Percentiles rank a stretch among this genome's conserved stretches.
Evolutionary conservation across 1,139 yeast species (phyloP).

Genomic region (Pichia cactophila): DNA sequence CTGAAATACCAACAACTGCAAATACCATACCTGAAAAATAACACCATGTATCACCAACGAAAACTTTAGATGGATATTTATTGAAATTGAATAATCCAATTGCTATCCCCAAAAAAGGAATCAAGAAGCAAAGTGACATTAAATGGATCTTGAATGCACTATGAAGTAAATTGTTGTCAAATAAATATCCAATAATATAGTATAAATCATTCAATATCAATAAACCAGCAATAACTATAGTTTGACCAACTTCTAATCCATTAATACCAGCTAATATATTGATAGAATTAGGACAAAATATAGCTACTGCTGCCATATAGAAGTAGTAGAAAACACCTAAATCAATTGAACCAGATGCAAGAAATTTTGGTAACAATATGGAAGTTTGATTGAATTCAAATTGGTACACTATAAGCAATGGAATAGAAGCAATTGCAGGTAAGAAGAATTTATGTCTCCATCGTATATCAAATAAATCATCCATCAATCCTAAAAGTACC

Average conservation of each 20-base stretch:
- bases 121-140: constrained; percentile 66
- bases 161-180: constrained; percentile 21
- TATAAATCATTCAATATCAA: constrained; percentile 69
- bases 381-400: constrained; percentile 92
- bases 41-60: constrained; percentile 97
- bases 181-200: constrained; percentile 38
- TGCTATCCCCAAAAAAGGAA: constrained; percentile 86
- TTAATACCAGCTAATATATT: constrained; percentile 93
- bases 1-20: constrained; percentile 92
- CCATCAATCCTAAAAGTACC: constrained; percentile 80
- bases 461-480: constrained; percentile 88
- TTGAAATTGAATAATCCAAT: constrained; percentile 68
- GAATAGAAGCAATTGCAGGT: constrained; percentile 92
- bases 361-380: constrained; percentile 73
- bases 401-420: constrained; percentile 82
- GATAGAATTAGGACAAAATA: constrained; percentile 94
- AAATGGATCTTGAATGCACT: constrained; percentile 74
- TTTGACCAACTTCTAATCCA: constrained; percentile 95
- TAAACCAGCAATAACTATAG: constrained; percentile 65
- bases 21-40: constrained; percentile 98
- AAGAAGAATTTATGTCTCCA: constrained; percentile 96
- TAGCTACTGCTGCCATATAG: constrained; percentile 87
- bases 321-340: constrained; percentile 72
- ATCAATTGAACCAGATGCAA: constrained; percentile 46
- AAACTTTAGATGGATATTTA: constrained; percentile 86